Evolutionary conservation across 176 grass and related monocot species (phyloP).

Genomic region (Triticum timopheevii): DNA sequence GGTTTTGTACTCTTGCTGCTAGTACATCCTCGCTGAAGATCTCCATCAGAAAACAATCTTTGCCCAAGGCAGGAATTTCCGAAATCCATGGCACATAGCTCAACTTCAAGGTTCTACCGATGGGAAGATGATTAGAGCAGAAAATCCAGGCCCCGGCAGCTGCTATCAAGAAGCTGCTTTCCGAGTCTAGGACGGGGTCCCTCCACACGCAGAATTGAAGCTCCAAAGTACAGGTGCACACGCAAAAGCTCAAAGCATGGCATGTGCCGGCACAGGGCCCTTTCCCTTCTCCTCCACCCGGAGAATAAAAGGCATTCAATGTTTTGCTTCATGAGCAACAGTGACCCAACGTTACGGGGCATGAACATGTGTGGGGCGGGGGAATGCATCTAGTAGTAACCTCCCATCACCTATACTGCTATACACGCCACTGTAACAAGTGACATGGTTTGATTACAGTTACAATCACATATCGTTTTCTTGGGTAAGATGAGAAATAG

Average conservation of each 20-base stretch:
- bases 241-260: conserved; percentile 17
- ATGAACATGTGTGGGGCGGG: background rate
- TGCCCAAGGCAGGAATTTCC: background rate
- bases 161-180: background rate
- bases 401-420: no score
- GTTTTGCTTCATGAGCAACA: conserved; percentile 1
- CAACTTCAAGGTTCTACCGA: conserved; percentile 18
- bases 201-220: conserved; percentile 36
- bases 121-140: conserved; percentile 16
- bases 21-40: background rate
- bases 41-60: background rate
- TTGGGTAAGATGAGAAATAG: background rate
- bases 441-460: background rate
- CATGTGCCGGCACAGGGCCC: conserved; percentile 34
- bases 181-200: conserved; percentile 9
- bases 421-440: background rate
- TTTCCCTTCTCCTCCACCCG: background rate
- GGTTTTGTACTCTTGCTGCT: conserved; percentile 3
- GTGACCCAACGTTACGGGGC: background rate
- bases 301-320: conserved; percentile 27
- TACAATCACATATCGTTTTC: background rate
- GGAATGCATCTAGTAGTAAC: background rate
- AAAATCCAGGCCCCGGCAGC: background rate
- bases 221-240: conserved; percentile 24
- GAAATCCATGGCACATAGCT: background rate